Evolutionary conservation across 176 grass and related monocot species (phyloP).

Genomic region (Oryza meridionalis): DNA sequence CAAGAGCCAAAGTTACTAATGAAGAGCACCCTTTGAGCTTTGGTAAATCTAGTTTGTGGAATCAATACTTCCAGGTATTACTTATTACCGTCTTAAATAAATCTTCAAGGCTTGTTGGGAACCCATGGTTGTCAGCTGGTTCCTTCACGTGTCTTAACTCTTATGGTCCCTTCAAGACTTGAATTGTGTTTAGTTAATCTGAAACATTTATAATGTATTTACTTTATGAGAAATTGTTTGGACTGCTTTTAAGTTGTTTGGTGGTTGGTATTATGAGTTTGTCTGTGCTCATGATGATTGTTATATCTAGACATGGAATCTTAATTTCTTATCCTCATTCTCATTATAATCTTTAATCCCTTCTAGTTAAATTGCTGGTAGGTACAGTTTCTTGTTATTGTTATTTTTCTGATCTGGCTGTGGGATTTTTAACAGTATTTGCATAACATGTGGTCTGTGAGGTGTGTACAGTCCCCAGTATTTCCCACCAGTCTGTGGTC

Average conservation of each 20-base stretch:
- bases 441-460: neutral
- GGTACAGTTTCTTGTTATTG: neutral
- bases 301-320: neutral
- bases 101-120: constrained; percentile 1
- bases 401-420: constrained; percentile 1
- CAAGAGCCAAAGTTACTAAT: constrained; percentile 66
- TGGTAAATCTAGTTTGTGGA: constrained; percentile 78
- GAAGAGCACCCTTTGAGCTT: constrained; percentile 92
- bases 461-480: neutral
- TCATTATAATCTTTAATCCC: neutral
- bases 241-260: neutral
- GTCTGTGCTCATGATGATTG: neutral
- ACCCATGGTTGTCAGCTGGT: neutral
- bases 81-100: neutral
- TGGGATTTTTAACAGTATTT: neutral
- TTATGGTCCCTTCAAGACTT: neutral
- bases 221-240: neutral
- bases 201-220: neutral
- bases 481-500: neutral
- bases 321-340: constrained; percentile 1
- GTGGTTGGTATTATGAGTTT: neutral
- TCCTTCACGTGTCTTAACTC: neutral
- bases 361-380: neutral
- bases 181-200: neutral
- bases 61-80: constrained; percentile 77